phyloP scores from a whole-genome alignment of 345 rosid species.

The Citrus inodora region DNA sequence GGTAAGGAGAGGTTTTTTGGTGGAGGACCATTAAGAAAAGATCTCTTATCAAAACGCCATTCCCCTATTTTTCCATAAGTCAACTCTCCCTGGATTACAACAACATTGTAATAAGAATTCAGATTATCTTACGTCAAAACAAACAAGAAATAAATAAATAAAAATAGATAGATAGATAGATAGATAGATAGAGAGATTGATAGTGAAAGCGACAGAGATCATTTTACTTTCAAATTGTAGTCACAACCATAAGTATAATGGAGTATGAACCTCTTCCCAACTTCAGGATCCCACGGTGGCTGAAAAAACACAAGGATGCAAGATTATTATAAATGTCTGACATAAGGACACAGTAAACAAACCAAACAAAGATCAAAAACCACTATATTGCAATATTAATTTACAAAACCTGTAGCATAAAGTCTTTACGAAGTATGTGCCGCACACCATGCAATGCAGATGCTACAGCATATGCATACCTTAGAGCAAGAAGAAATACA shows the following conservation, averaged over 20 bases:
- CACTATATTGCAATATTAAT: not conserved
- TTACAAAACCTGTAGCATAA: constrained; percentile 65
- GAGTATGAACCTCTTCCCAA: constrained; percentile 61
- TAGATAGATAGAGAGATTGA: not conserved
- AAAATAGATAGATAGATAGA: not conserved
- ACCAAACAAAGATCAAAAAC: constrained; percentile 5
- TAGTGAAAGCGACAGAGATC: not conserved
- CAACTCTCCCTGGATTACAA: constrained; percentile 47
- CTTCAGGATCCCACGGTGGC: constrained; percentile 80
- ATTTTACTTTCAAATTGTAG: constrained; percentile 50
- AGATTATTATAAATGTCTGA: not conserved
- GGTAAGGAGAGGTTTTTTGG: constrained; percentile 72
- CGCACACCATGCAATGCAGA: constrained; percentile 68
- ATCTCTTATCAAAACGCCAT: constrained; percentile 82
- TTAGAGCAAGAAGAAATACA: constrained; percentile 19
- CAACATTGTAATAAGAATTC: not conserved
- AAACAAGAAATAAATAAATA: not conserved
- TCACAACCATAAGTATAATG: constrained; percentile 84
- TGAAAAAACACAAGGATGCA: constrained; percentile 24
- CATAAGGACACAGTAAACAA: not conserved
- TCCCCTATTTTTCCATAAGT: constrained; percentile 76
- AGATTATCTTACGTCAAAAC: not conserved
- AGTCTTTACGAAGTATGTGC: constrained; percentile 59
- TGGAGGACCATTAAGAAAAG: constrained; percentile 59
- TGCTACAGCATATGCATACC: constrained; percentile 88